phyloP scores from a whole-genome alignment of 2,329 filamentous ascomycete species.

The Neocucurbitaria cava region DNA sequence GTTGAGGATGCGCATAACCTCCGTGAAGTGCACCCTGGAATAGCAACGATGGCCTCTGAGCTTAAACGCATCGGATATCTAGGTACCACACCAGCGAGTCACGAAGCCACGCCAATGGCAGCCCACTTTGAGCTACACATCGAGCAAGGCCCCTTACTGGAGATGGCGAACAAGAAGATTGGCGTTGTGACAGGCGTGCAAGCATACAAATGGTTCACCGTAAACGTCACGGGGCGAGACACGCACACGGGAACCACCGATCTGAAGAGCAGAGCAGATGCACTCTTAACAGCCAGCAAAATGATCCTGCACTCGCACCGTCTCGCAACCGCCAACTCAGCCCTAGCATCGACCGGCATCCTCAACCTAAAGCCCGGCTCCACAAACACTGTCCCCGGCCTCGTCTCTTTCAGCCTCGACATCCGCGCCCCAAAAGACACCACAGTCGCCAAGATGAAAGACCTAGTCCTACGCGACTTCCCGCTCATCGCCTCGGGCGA shows the following conservation, averaged over 20 bases:
- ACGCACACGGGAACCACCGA: slow-evolving; percentile 79
- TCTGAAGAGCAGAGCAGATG: slow-evolving; percentile 70
- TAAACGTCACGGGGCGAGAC: slow-evolving; percentile 71
- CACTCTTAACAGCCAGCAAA: slow-evolving; percentile 70
- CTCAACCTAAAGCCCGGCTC: slow-evolving; percentile 70
- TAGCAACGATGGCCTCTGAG: slow-evolving; percentile 70
- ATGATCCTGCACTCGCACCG: slow-evolving; percentile 72
- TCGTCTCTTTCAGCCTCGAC: slow-evolving; percentile 72
- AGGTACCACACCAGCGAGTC: slow-evolving; percentile 63
- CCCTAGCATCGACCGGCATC: slow-evolving; percentile 74
- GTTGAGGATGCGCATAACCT: slow-evolving; percentile 66
- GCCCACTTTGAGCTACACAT: slow-evolving; percentile 87
- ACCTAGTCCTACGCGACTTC: slow-evolving; percentile 65
- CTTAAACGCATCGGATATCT: slow-evolving; percentile 76
- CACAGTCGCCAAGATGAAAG: slow-evolving; percentile 65
- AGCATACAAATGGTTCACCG: slow-evolving; percentile 75
- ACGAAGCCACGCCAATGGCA: slow-evolving; percentile 69
- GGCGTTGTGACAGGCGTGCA: slow-evolving; percentile 77
- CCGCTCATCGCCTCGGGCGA: slow-evolving; percentile 64
- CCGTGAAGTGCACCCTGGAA: slow-evolving; percentile 66
- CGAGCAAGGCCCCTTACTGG: slow-evolving; percentile 80
- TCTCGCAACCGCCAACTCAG: slow-evolving; percentile 65
- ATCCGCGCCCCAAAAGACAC: slow-evolving; percentile 66
- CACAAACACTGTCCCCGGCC: slow-evolving; percentile 76
- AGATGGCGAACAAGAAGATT: slow-evolving; percentile 68